Evolutionary conservation across 1,284 basidiomycete genomes (phyloP).

Genomic region (Marasmius oreades): DNA sequence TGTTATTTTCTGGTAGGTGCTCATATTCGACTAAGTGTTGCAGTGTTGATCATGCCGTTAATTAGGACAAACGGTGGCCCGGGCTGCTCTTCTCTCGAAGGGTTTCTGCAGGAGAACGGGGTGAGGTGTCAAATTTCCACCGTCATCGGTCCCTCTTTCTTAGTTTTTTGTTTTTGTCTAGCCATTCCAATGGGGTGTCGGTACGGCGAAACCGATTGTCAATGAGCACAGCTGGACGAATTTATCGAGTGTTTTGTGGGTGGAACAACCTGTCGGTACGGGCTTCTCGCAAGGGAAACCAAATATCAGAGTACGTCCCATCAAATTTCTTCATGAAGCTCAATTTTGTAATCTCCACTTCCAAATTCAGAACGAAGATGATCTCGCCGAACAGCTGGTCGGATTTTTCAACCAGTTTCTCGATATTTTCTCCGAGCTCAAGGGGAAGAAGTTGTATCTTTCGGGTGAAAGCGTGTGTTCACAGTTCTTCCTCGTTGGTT

Average conservation of each 20-base stretch:
- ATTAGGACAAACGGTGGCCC: conserved; percentile 49
- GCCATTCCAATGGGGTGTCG: conserved; percentile 67
- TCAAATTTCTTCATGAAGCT: background rate
- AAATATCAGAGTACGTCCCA: conserved; percentile 45
- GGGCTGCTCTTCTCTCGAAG: conserved; percentile 74
- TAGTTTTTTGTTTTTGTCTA: conserved; percentile 23
- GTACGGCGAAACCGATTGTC: conserved; percentile 58
- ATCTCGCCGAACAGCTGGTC: conserved; percentile 59
- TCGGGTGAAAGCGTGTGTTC: conserved; percentile 69
- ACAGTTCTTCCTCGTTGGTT: conserved; percentile 4
- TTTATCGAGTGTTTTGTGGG: conserved; percentile 73
- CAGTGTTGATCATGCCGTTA: background rate
- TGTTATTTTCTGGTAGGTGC: conserved; percentile 62
- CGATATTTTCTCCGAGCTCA: conserved; percentile 66
- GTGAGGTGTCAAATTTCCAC: conserved; percentile 35
- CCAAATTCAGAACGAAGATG: conserved; percentile 53
- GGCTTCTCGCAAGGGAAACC: conserved; percentile 77
- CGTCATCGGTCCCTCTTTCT: too few relatives aligned
- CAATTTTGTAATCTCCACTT: background rate
- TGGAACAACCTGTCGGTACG: conserved; percentile 84
- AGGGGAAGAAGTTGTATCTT: conserved; percentile 65
- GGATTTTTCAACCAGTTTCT: conserved; percentile 76
- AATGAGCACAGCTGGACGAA: conserved; percentile 84
- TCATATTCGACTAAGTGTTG: conserved; percentile 3
- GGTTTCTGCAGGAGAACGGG: conserved; percentile 80